Evolutionary conservation across 495 filamentous ascomycete species (phyloP).

Genomic region (Neurospora sp.): DNA sequence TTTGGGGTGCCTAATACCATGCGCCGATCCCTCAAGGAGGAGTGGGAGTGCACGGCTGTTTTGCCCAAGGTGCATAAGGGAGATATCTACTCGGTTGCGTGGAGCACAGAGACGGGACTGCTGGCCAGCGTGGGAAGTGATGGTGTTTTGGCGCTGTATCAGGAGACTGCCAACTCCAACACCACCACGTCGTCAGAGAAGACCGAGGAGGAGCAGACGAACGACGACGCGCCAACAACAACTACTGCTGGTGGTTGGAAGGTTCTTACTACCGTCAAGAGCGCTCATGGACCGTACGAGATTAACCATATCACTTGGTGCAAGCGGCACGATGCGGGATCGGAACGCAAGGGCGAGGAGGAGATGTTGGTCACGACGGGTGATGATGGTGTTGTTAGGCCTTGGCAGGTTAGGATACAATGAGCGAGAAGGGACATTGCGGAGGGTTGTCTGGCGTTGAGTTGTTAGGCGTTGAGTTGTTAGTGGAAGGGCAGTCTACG

Average conservation of each 20-base stretch:
- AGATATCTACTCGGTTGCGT: slow-evolving; percentile 69
- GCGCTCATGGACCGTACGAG: slow-evolving; percentile 83
- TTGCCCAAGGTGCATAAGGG: slow-evolving; percentile 69
- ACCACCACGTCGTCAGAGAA: slow-evolving; percentile 7
- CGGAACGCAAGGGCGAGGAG: slow-evolving; percentile 42
- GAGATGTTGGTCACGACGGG: slow-evolving; percentile 73
- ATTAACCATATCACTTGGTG: slow-evolving; percentile 86
- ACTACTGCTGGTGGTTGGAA: slow-evolving; percentile 50
- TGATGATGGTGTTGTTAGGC: slow-evolving; percentile 67
- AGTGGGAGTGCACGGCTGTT: slow-evolving; percentile 63
- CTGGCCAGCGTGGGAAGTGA: slow-evolving; percentile 81
- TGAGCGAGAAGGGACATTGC: neutral
- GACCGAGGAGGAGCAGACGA: slow-evolving; percentile 25
- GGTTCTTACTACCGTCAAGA: slow-evolving; percentile 51
- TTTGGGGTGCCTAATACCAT: slow-evolving; percentile 69
- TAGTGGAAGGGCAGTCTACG: neutral
- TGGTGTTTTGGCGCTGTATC: slow-evolving; percentile 71
- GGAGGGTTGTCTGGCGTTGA: neutral
- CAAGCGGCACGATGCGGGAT: slow-evolving; percentile 44
- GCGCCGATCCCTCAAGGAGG: slow-evolving; percentile 61
- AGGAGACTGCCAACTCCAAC: slow-evolving; percentile 39
- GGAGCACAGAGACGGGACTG: slow-evolving; percentile 65
- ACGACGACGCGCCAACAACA: neutral
- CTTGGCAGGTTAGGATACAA: slow-evolving; percentile 45
- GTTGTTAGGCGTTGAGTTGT: neutral